phyloP scores from a whole-genome alignment of 1,284 basidiomycete genomes.

The Sanghuangporus weigelae region DNA sequence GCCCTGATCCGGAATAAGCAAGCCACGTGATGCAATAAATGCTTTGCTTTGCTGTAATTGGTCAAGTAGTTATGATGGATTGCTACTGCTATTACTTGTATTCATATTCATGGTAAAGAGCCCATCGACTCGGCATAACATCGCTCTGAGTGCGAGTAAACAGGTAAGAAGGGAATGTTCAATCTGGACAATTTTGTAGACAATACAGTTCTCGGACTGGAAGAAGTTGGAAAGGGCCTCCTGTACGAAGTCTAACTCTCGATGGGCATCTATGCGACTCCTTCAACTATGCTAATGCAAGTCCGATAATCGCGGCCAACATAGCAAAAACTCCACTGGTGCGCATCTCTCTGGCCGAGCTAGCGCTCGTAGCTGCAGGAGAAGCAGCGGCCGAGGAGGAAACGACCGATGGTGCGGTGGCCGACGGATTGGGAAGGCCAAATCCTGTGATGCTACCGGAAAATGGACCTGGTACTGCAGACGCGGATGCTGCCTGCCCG shows the following conservation, averaged over 20 bases:
- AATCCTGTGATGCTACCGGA: slow-evolving; percentile 27
- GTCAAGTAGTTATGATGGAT: no score
- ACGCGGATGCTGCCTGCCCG: slow-evolving; percentile 41
- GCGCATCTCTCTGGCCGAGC: neutral
- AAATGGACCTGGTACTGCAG: slow-evolving; percentile 35
- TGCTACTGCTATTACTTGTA: no score
- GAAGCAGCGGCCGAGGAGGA: neutral
- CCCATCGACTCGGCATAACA: no score
- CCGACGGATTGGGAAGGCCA: slow-evolving; percentile 25
- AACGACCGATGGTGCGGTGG: slow-evolving; percentile 15
- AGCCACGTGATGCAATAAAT: neutral
- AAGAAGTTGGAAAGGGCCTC: no score
- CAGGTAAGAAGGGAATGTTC: no score
- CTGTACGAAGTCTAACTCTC: no score
- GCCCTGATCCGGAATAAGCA: neutral
- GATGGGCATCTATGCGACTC: neutral
- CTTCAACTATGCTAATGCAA: slow-evolving; percentile 1
- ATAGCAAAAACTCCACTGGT: slow-evolving; percentile 1
- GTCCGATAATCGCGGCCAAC: slow-evolving; percentile 7
- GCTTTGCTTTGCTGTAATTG: no score
- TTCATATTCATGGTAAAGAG: no score
- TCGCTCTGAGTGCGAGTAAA: no score
- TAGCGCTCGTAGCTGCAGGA: neutral
- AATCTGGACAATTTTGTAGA: no score
- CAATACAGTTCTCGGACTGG: no score